phyloP scores from a whole-genome alignment of 2,329 filamentous ascomycete species.

The Purpureocillium takamizusanense region DNA sequence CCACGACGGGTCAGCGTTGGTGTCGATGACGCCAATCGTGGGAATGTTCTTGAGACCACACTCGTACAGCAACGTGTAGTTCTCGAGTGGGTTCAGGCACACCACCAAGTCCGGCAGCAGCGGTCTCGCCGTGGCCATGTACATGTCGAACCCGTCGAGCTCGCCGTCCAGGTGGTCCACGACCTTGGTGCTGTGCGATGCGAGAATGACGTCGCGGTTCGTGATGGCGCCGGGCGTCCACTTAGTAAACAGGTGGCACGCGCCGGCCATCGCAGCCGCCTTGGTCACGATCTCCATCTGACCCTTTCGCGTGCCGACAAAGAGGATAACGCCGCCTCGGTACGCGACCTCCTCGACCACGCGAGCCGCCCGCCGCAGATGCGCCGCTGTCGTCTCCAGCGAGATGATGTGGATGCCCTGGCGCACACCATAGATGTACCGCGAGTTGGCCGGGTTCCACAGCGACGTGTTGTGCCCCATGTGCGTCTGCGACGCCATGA shows the following conservation, averaged over 20 bases:
- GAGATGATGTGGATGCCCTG: conserved; percentile 89
- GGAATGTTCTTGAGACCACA: conserved; percentile 82
- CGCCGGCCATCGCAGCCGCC: conserved; percentile 68
- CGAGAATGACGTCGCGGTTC: conserved; percentile 85
- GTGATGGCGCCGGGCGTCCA: conserved; percentile 92
- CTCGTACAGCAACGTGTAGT: conserved; percentile 83
- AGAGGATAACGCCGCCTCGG: conserved; percentile 76
- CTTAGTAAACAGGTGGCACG: conserved; percentile 82
- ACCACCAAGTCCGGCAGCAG: conserved; percentile 85
- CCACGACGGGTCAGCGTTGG: conserved; percentile 83
- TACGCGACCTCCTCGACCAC: conserved; percentile 82
- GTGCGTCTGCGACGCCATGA: conserved; percentile 80
- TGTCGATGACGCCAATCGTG: conserved; percentile 91
- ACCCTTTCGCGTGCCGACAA: conserved; percentile 77
- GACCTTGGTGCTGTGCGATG: conserved; percentile 58
- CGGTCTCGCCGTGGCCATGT: conserved; percentile 53
- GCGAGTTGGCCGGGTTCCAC: conserved; percentile 91
- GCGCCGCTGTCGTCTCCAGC: conserved; percentile 77
- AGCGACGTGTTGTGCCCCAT: conserved; percentile 84
- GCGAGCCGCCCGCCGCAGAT: conserved; percentile 87
- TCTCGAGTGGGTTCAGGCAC: conserved; percentile 87
- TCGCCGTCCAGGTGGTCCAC: conserved; percentile 65
- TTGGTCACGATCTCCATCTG: conserved; percentile 74
- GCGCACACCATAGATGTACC: conserved; percentile 87
- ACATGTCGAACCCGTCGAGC: conserved; percentile 53